A percentile compares a stretch with the other conserved stretches of the same genome.
Evolutionary conservation across 495 filamentous ascomycete genomes (phyloP).

Genomic region (Daldinia bambusicola): DNA sequence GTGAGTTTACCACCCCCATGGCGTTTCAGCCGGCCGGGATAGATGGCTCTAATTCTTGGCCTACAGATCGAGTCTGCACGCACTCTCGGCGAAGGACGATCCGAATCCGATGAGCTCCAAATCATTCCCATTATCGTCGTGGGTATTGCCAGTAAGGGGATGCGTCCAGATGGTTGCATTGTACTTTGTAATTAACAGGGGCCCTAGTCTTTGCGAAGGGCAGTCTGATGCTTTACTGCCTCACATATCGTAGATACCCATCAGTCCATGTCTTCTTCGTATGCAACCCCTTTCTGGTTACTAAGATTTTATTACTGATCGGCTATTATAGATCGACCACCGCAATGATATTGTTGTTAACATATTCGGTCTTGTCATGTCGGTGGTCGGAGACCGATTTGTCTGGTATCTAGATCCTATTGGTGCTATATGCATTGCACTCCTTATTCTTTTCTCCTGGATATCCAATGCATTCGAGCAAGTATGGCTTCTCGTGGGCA

Average conservation of each 20-base stretch:
- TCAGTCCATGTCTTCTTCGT: conserved; percentile 65
- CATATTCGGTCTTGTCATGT: conserved; percentile 64
- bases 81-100: conserved; percentile 53
- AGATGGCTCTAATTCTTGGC: conserved; percentile 33
- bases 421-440: conserved; percentile 64
- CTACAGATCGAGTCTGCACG: conserved; percentile 61
- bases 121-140: conserved; percentile 64
- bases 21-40: conserved; percentile 24
- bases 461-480: conserved; percentile 65
- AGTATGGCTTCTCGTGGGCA: conserved; percentile 66
- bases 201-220: conserved; percentile 57
- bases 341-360: conserved; percentile 68
- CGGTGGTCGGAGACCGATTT: conserved; percentile 61
- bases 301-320: conserved; percentile 25
- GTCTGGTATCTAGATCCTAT: conserved; percentile 67
- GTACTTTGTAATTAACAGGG: conserved; percentile 24
- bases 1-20: conserved; percentile 44
- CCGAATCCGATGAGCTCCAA: conserved; percentile 54
- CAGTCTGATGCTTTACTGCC: conserved; percentile 64
- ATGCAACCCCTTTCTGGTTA: conserved; percentile 16
- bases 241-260: conserved; percentile 61
- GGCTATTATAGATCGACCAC: conserved; percentile 55
- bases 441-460: conserved; percentile 66
- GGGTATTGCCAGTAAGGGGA: conserved; percentile 59
- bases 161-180: conserved; percentile 2